Evolutionary conservation across 345 rosid species (phyloP).

Genomic region (Kernera saxatilis): DNA sequence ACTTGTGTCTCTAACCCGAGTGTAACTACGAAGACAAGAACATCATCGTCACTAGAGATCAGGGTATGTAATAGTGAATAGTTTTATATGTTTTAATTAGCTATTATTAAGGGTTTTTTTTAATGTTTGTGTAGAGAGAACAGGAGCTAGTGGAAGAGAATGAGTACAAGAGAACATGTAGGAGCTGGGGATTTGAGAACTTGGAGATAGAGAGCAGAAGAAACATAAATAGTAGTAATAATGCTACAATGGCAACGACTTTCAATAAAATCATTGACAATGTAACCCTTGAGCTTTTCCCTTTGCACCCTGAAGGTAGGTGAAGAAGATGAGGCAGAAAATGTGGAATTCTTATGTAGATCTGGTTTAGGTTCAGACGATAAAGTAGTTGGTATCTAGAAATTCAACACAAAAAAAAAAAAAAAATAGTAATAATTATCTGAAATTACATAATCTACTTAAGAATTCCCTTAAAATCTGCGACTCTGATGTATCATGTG

Average conservation of each 20-base stretch:
- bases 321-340: constrained; percentile 26
- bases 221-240: constrained; percentile 39
- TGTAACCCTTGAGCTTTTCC: constrained; percentile 92
- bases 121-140: constrained; percentile 31
- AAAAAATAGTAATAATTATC: neutral
- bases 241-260: constrained; percentile 11
- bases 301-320: constrained; percentile 90
- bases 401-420: neutral
- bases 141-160: constrained; percentile 39
- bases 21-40: constrained; percentile 8
- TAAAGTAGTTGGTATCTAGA: constrained; percentile 16
- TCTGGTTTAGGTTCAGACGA: constrained; percentile 19
- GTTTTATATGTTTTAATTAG: neutral
- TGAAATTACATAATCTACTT: constrained; percentile 23
- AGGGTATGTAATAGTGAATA: constrained; percentile 34
- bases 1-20: constrained; percentile 16
- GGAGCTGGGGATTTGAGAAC: constrained; percentile 74
- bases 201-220: constrained; percentile 47
- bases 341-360: constrained; percentile 31
- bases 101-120: neutral
- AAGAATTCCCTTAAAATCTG: constrained; percentile 29
- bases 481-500: neutral
- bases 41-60: constrained; percentile 41
- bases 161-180: constrained; percentile 82
- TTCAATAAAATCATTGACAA: constrained; percentile 24